phyloP scores from a whole-genome alignment of 768 basidiomycete species.

The Tubosaeta sp. region DNA sequence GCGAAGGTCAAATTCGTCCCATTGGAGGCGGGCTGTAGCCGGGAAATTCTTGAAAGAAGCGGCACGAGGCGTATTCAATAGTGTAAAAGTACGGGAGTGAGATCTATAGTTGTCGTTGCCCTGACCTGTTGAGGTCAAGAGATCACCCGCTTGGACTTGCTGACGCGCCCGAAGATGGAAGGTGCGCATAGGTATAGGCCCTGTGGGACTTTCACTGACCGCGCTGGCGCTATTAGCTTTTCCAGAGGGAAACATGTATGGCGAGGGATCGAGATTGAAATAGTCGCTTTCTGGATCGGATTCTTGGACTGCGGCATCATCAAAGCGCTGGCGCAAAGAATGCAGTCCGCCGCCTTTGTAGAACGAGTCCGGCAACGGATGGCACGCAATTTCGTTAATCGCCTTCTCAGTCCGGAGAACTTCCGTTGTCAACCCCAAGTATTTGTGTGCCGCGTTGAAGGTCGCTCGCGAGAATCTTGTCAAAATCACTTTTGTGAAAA shows the following conservation, averaged over 20 bases:
- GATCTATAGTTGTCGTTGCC: conserved; percentile 44
- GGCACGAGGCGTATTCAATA: conserved; percentile 48
- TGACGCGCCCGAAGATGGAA: conserved; percentile 36
- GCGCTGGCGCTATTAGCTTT: conserved; percentile 14
- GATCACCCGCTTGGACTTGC: conserved; percentile 73
- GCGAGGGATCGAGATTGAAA: conserved; percentile 34
- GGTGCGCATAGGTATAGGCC: conserved; percentile 15
- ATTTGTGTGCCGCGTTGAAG: conserved; percentile 95
- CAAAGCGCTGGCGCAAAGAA: conserved; percentile 87
- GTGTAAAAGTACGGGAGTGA: conserved; percentile 44
- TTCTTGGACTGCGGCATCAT: conserved; percentile 43
- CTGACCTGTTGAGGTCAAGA: conserved; percentile 55
- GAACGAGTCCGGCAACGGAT: conserved; percentile 87
- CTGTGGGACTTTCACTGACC: conserved; percentile 20
- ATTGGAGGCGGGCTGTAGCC: conserved; percentile 28
- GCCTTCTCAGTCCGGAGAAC: conserved; percentile 95
- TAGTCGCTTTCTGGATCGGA: conserved; percentile 58
- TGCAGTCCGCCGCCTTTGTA: conserved; percentile 91
- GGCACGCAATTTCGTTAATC: conserved; percentile 95
- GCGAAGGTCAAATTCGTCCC: conserved; percentile 87
- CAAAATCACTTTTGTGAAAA: conserved; percentile 65
- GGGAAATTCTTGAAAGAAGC: conserved; percentile 26
- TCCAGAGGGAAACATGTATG: conserved; percentile 16
- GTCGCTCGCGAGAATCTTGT: conserved; percentile 97
- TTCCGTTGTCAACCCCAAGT: conserved; percentile 91